phyloP scores from a whole-genome alignment of 352 stramenopile genomes.

The Pythium graminicola region DNA sequence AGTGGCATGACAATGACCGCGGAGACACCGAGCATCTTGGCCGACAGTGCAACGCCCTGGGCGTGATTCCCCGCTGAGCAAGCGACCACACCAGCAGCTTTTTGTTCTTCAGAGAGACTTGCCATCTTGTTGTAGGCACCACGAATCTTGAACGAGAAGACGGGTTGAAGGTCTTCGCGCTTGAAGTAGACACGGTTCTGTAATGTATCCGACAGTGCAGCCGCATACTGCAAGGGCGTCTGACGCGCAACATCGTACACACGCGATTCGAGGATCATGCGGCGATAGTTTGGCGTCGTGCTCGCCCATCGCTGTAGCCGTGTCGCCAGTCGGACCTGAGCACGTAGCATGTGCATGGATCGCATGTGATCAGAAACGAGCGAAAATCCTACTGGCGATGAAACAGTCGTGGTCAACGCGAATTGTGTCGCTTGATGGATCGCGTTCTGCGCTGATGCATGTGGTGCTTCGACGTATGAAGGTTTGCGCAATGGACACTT shows the following conservation, averaged over 20 bases:
- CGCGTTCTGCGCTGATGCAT: constrained; percentile 6
- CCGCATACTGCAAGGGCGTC: constrained; percentile 71
- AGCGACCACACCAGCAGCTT: constrained; percentile 69
- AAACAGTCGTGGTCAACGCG: too few species aligned
- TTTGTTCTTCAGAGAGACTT: constrained; percentile 68
- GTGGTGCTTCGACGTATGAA: not conserved
- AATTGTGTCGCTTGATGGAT: constrained; percentile 1
- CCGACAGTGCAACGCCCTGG: constrained; percentile 95
- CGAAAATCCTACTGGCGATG: too few species aligned
- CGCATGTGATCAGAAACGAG: too few species aligned
- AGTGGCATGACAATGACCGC: constrained; percentile 98
- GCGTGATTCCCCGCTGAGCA: constrained; percentile 96
- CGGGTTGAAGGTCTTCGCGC: constrained; percentile 96
- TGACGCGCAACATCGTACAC: constrained; percentile 84
- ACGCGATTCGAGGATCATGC: constrained; percentile 81
- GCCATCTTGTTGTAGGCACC: constrained; percentile 99
- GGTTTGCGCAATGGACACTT: constrained; percentile 10
- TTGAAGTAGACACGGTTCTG: constrained; percentile 89
- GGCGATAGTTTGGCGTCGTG: constrained; percentile 57
- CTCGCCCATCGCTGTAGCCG: constrained; percentile 11
- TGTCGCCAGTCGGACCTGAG: not conserved
- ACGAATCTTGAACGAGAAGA: constrained; percentile 99
- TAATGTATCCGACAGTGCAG: constrained; percentile 57
- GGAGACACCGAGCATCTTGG: constrained; percentile 84
- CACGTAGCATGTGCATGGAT: not conserved